Evolutionary conservation across 83 land plant species (phyloP), one percentile per base, ranked within the genome.

Genomic region (Picea engelmannii): DNA sequence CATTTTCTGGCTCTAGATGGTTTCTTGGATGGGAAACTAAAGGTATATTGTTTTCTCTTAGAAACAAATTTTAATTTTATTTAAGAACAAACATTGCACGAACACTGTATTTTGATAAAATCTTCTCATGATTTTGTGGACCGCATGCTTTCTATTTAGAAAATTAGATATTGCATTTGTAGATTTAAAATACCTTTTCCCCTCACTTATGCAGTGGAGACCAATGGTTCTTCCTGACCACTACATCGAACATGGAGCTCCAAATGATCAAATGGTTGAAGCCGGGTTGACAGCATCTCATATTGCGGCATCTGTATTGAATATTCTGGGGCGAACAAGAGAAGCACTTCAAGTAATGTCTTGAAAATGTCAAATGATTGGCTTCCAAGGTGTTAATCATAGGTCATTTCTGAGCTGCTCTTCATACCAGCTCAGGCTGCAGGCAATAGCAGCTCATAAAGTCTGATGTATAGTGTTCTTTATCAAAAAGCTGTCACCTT

Each of bases 1-100:
- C 96, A 94, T 71, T 94, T 92, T 83, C 31, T 94, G 73, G 93
- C 96, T 18, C 89, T 94, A 27, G 87, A 94, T 69, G 96, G 96
- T 2, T 91, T 92, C 38, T 90, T 94, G 67, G 96, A 94, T 85
- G 93, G 95, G 60, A 87, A 77, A 1, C 4, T 84, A 2, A 94
- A 92, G 95, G 96, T 94, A 84, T 65, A 17, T 70, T 76, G 66
- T 80, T 61, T 76, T 3, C 25, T 20, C 58, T 20, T 42, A 11
- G 21, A 49, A 73, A 42, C 49, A 49, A 5, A 35, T 73, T 49
- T 12, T 73, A 17, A 20, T 21, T 20, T 13, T 16, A n/a, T 9
- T 10, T n/a, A 12, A 12, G 16, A 10, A 23, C 55, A 21, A 73
- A 44, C n/a, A 21, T 21, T n/a, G 49, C 17, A 42, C 58, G 15